Evolutionary conservation across 2,329 filamentous ascomycete genomes (phyloP).

Genomic region (Aspergillus fischeri): DNA sequence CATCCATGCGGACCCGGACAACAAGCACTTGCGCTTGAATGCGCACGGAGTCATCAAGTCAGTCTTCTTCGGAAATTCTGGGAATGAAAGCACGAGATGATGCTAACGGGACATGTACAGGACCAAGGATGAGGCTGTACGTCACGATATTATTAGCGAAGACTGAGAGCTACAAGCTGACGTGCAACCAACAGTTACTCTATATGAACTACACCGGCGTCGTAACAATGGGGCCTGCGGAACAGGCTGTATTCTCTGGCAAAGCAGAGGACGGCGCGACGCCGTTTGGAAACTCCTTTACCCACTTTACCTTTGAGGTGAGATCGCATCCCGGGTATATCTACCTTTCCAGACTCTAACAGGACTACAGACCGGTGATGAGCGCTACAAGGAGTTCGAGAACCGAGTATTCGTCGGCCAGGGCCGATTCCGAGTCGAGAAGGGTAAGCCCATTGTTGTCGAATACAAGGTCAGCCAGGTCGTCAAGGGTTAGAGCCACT

Average conservation of each 20-base stretch:
- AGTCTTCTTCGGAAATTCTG: conserved; percentile 5
- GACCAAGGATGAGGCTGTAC: conserved; percentile 31
- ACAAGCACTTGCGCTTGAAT: conserved; percentile 37
- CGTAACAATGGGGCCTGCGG: conserved; percentile 30
- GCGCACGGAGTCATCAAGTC: conserved; percentile 40
- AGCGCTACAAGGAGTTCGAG: conserved; percentile 40
- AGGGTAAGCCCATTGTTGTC: conserved; percentile 34
- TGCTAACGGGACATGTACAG: conserved; percentile 15
- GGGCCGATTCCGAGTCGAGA: conserved; percentile 37
- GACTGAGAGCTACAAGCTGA: neutral
- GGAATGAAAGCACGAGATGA: neutral
- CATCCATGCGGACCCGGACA: conserved; percentile 39
- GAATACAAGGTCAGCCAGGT: conserved; percentile 43
- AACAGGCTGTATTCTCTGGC: conserved; percentile 31
- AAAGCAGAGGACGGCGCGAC: conserved; percentile 31
- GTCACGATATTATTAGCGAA: neutral
- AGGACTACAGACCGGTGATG: conserved; percentile 35
- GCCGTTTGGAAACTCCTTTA: conserved; percentile 38
- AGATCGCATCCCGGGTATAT: neutral
- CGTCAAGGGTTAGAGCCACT: conserved; percentile 15
- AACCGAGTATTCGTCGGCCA: conserved; percentile 38
- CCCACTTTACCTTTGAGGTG: conserved; percentile 36
- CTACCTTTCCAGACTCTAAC: neutral
- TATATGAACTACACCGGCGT: conserved; percentile 42
- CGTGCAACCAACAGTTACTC: conserved; percentile 23